A percentile compares a stretch with the other conserved stretches of the same genome.
Conservation (phyloP, 129 eudicot species). For the Chrysanthemum seticuspe region DNA sequence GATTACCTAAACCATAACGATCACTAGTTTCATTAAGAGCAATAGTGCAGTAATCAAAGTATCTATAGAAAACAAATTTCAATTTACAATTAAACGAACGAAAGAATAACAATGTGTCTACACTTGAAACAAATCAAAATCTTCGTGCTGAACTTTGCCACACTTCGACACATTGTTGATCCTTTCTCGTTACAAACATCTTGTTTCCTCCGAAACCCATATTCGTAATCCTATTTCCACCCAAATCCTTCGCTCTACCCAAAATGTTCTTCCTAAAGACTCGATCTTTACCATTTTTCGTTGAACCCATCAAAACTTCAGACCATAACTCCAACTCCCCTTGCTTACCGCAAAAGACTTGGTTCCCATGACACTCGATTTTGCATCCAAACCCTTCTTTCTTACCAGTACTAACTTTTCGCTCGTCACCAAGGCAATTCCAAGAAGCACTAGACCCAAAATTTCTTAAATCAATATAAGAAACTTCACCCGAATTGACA, state of each 20-base stretch:
- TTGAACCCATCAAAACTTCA: constrained; percentile 56
- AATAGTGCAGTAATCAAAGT: too few species aligned
- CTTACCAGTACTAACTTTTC: constrained; percentile 57
- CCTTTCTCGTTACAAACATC: constrained; percentile 85
- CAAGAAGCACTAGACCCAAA: constrained; percentile 56
- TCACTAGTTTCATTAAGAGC: background rate
- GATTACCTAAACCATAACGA: background rate
- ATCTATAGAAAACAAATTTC: background rate
- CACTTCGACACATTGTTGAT: constrained; percentile 80
- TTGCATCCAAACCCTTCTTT: constrained; percentile 80
- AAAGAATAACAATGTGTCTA: constrained; percentile 17
- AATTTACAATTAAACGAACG: constrained; percentile 16
- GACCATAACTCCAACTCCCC: constrained; percentile 82
- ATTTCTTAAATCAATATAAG: constrained; percentile 65
- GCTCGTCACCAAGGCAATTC: constrained; percentile 64
- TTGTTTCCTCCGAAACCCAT: constrained; percentile 85
- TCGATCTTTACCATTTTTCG: constrained; percentile 38
- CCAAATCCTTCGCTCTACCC: constrained; percentile 72
- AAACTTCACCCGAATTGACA: constrained; percentile 76
- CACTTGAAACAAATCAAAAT: constrained; percentile 27
- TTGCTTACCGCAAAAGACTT: constrained; percentile 70
- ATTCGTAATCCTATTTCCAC: constrained; percentile 54
- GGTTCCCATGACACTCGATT: constrained; percentile 65
- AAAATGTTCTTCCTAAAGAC: constrained; percentile 63
- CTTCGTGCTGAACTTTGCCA: constrained; percentile 77